These are phyloP conservation scores for Stentor roeselii DNA, from an alignment of 73 alveolate genomes.

Conservation along the genomic window DNA sequence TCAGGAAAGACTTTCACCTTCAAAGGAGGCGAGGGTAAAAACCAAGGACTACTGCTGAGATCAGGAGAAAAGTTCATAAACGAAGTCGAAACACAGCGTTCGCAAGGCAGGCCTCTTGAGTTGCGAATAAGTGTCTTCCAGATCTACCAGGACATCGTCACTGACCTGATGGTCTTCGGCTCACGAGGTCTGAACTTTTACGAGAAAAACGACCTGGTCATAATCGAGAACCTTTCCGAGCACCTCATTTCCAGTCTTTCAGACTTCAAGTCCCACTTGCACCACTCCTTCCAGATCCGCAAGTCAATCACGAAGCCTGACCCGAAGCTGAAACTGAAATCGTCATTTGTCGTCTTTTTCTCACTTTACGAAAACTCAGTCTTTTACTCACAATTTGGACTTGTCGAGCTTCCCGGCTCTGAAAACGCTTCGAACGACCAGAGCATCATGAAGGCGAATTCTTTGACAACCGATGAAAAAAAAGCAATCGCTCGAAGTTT, in stretches of 20 bases:
- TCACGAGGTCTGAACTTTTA: not conserved
- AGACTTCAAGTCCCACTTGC: not conserved
- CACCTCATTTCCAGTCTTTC: not conserved
- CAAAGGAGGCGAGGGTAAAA: constrained; percentile 51
- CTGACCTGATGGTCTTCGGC: constrained; percentile 13
- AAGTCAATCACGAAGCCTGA: not conserved
- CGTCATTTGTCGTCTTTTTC: not conserved
- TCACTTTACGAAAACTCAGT: not conserved
- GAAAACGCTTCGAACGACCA: constrained; percentile 22
- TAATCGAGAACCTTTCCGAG: not conserved
- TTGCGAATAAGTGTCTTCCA: not conserved
- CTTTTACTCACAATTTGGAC: not conserved
- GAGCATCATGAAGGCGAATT: not conserved
- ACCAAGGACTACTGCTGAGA: constrained; percentile 46
- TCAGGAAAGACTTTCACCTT: constrained; percentile 53
- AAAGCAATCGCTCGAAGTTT: constrained; percentile 1
- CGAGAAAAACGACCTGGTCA: not conserved
- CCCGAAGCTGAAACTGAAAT: not conserved
- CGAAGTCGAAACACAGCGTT: not conserved
- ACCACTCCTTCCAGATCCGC: constrained; percentile 5
- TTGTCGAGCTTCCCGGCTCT: constrained; percentile 12
- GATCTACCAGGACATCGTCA: not conserved
- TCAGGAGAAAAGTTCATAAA: constrained; percentile 44
- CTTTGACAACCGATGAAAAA: constrained; percentile 2
- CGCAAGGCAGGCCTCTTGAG: not conserved